Base-by-base conservation (phyloP, 768 basidiomycete species). In the Mycena rebaudengoi region DNA sequence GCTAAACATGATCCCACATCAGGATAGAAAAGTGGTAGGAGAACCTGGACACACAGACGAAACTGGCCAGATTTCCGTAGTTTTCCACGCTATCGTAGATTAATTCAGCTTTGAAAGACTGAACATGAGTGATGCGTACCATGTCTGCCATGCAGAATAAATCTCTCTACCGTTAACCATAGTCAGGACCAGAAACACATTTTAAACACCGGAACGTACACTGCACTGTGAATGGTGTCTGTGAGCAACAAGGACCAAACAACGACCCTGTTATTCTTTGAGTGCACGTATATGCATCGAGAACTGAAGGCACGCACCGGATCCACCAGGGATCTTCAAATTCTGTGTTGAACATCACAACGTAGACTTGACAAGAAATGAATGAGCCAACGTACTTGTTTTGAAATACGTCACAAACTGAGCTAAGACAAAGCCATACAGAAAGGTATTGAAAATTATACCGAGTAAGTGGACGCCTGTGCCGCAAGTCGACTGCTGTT, bases 71-170 rank as follows among this genome's bases (percentile, higher is more conserved):
- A 40, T 82, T 80, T 35, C 65, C 67, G 65, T 77, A 82, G 64
- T 82, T 80, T 26, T 76, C 77, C 2, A 82, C 81, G 50, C 81
- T 82, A 33, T 11, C 29, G 33, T 37, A n/a, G n/a, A n/a, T n/a
- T n/a, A n/a, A n/a, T n/a, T n/a, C n/a, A n/a, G n/a, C n/a, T n/a
- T n/a, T n/a, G n/a, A n/a, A n/a, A n/a, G n/a, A n/a, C n/a, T n/a
- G n/a, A n/a, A n/a, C n/a, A n/a, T n/a, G n/a, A n/a, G n/a, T n/a
- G n/a, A n/a, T n/a, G n/a, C n/a, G n/a, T n/a, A n/a, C n/a, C n/a
- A n/a, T n/a, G n/a, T n/a, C n/a, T n/a, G n/a, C n/a, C n/a, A n/a
- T n/a, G n/a, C n/a, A n/a, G n/a, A n/a, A n/a, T n/a, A n/a, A n/a
- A n/a, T n/a, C n/a, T n/a, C n/a, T n/a, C n/a, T n/a, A n/a, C n/a